Evolutionary conservation across 805 yeast genomes (phyloP).

Genomic region (Wickerhamomyces hampshirensis): DNA sequence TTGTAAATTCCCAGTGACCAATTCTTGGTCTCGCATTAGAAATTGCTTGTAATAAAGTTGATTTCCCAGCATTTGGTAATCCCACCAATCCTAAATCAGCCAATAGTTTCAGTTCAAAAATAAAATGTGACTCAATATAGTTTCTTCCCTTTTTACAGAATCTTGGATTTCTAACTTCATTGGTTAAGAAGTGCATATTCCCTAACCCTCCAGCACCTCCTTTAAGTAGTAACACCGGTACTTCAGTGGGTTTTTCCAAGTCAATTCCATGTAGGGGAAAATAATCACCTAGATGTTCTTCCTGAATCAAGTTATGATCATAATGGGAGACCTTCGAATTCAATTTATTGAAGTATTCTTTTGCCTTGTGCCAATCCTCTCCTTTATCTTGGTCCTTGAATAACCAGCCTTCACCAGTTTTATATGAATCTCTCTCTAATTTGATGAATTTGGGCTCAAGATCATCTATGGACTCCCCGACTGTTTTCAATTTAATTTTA

Average conservation of each 20-base stretch:
- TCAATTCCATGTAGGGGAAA: conserved; percentile 86
- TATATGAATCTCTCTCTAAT: conserved; percentile 55
- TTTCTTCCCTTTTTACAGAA: conserved; percentile 78
- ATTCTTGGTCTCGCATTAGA: conserved; percentile 86
- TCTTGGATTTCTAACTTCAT: conserved; percentile 81
- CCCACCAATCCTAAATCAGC: conserved; percentile 96
- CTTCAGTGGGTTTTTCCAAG: conserved; percentile 50
- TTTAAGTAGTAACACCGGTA: conserved; percentile 63
- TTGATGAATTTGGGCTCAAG: conserved; percentile 45
- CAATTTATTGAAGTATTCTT: conserved; percentile 62
- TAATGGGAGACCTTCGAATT: conserved; percentile 58
- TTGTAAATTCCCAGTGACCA: conserved; percentile 97
- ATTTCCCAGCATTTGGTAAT: conserved; percentile 94
- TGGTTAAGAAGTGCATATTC: conserved; percentile 88
- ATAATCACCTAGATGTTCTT: conserved; percentile 59
- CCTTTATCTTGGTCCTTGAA: conserved; percentile 64
- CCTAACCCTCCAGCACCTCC: conserved; percentile 97
- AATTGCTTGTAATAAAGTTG: conserved; percentile 80
- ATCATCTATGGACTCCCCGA: conserved; percentile 22
- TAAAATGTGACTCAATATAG: conserved; percentile 60
- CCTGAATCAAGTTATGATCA: conserved; percentile 52
- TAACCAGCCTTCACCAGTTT: conserved; percentile 82
- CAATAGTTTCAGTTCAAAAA: conserved; percentile 79
- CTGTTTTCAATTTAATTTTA: conserved; percentile 32
- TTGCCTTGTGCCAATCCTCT: conserved; percentile 60